Base-by-base conservation (phyloP, 148 eudicot genomes). In the Selenicereus undatus region DNA sequence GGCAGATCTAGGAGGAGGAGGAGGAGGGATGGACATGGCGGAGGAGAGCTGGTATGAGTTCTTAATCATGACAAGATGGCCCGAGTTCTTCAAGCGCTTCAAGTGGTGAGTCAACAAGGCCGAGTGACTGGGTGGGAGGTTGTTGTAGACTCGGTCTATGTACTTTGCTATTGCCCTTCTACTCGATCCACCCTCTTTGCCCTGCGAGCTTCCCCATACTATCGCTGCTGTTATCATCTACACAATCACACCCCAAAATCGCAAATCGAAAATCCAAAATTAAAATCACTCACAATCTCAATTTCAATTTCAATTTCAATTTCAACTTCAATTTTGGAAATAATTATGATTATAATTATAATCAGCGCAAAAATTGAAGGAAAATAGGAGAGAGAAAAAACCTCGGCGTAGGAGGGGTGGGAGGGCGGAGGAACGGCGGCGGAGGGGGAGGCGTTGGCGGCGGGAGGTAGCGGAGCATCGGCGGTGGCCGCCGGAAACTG, bases 221-320 rank as follows among this genome's bases (percentile, higher is more conserved):
- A 94, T 89, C 58, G 98, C 96, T n/a, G 83, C 84, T 56, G 81
- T 22, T 64, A 94, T 94, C 91, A 94, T 86, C 98, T 92, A 79
- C 43, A 39, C 43, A 39, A 39, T 11, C 17, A 16, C 20, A 11
- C 13, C 17, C 39, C 65, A 75, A 11, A 36, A 0, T 6, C 7
- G 4, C n/a, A 73, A 65, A 14, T 17, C 5, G 52, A 60, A 75
- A 51, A 52, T 16, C n/a, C 42, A 68, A 11, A 78, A 39, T 24
- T 10, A 68, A 39, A 22, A 60, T 60, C 9, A 12, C 27, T 60
- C 16, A 20, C 27, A 74, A 22, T 6, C 10, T 0, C 13, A 76
- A 29, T 27, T 26, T 26, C 27, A 64, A 64, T 56, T 56, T 20
- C 62, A n/a, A n/a, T n/a, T n/a, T n/a, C 27, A 74, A 22, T 6